Base-by-base conservation (phyloP, 1,284 basidiomycete genomes). In the Sparassis latifolia region DNA sequence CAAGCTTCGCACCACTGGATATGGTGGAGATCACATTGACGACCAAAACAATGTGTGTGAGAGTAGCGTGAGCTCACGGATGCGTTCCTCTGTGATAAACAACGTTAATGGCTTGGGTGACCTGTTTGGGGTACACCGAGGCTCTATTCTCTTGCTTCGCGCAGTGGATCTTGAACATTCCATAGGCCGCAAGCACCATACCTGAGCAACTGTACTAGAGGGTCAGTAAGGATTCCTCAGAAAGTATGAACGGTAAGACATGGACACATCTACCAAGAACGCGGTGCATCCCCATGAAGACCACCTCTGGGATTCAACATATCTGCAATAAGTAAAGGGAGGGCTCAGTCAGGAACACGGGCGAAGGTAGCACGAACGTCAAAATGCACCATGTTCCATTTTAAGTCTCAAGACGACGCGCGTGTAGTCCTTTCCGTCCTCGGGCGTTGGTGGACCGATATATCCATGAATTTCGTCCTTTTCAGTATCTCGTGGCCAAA, bases 1-100 rank as follows among this genome's bases (percentile, higher is more conserved):
- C 65, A 27, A 79, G 59, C 51, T 65, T 73, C n/a, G 67, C 58
- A n/a, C 76, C 77, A 42, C 76, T 79, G 48, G 12, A 38, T 47
- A 43, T 28, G n/a, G 28, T 28, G 38, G 5, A 39, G 44, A 7
- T 30, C 5, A 51, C 27, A 35, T 7, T 20, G 51, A 28, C 29
- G 20, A 37, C 12, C 44, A 40, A 31, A 31, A 47, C 44, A 10
- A 42, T 28, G 30, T 10, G 28, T 2, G 10, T 38, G 12, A 10
- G 35, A 33, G 31, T 9, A 42, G 33, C 5, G 12, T 27, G 28
- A 31, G 64, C 70, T 53, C 32, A 50, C 49, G 48, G 37, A 12
- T 28, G 28, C 1, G 49, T 45, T 43, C 48, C 48, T 9, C 45
- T 49, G 35, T 50, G 49, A 20, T 44, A 53, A 1, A 44, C 42